Evolutionary conservation across 2,329 filamentous ascomycete species (phyloP).

Genomic region (Hymenotorrendiella dingleyae): DNA sequence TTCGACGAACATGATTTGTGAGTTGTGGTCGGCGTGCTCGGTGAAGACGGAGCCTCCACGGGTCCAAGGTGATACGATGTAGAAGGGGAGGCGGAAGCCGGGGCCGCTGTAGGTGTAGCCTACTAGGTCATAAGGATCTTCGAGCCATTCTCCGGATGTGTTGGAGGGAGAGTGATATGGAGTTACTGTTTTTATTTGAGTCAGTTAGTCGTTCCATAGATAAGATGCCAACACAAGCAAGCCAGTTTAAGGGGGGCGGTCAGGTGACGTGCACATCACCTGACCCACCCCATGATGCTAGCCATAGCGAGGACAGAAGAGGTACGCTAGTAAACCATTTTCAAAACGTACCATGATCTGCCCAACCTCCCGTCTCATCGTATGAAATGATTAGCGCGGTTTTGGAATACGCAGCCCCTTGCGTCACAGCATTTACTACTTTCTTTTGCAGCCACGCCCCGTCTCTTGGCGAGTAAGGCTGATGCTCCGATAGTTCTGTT

Average conservation of each 20-base stretch:
- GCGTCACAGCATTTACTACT: constrained; percentile 44
- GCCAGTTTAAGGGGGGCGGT: too few species aligned
- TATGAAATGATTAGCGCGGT: constrained; percentile 19
- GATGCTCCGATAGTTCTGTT: constrained; percentile 46
- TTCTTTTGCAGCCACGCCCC: constrained; percentile 49
- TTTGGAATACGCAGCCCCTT: constrained; percentile 39
- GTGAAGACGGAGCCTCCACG: constrained; percentile 47
- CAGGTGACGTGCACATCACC: too few species aligned
- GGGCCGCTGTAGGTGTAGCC: constrained; percentile 39
- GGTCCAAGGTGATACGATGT: constrained; percentile 50
- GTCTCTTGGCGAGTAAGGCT: constrained; percentile 46
- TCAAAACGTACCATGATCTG: constrained; percentile 38
- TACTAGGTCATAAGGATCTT: constrained; percentile 38
- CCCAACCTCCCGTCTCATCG: constrained; percentile 45
- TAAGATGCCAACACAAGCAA: too few species aligned
- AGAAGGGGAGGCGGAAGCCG: constrained; percentile 46
- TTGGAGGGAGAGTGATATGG: constrained; percentile 44
- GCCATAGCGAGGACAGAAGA: too few species aligned
- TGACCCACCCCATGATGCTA: too few species aligned
- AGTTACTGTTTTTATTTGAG: constrained; percentile 30
- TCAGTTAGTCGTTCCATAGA: not conserved
- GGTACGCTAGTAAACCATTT: too few species aligned
- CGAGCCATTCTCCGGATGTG: constrained; percentile 46
- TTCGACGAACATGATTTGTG: constrained; percentile 48
- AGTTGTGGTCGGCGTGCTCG: constrained; percentile 48